phyloP scores from a whole-genome alignment of 2,329 filamentous ascomycete species.

The Fusarium ambrosium region DNA sequence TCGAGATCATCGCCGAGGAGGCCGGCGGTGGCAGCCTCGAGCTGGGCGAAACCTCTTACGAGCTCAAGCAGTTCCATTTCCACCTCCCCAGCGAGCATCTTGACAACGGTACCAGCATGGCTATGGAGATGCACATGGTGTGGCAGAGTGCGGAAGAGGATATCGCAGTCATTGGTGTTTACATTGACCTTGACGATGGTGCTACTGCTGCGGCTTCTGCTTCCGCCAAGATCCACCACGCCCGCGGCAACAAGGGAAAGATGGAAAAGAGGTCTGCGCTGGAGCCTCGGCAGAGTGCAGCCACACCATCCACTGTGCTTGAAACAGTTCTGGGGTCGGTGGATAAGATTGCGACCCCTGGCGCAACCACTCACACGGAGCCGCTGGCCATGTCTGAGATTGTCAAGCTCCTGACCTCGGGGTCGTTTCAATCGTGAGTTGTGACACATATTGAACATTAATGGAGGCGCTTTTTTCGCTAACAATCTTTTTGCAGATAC shows the following conservation, averaged over 20 bases:
- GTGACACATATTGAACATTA: background rate
- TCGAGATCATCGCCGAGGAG: constrained; percentile 61
- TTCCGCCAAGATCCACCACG: background rate
- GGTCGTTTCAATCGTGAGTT: constrained; percentile 50
- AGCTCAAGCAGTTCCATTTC: constrained; percentile 70
- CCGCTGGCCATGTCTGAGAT: constrained; percentile 60
- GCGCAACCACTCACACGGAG: constrained; percentile 54
- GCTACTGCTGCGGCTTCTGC: constrained; percentile 8
- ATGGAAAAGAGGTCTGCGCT: constrained; percentile 1
- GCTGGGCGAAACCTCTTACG: constrained; percentile 57
- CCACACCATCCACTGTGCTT: constrained; percentile 47
- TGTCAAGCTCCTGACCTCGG: constrained; percentile 45
- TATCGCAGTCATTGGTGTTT: constrained; percentile 50
- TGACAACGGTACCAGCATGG: constrained; percentile 54
- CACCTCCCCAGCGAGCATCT: constrained; percentile 72
- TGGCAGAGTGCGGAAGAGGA: constrained; percentile 41
- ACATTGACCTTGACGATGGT: constrained; percentile 43
- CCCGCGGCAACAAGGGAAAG: background rate
- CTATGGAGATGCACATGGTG: constrained; percentile 52
- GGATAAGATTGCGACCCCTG: constrained; percentile 54
- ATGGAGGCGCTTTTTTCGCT: constrained; percentile 7
- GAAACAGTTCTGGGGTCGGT: constrained; percentile 52
- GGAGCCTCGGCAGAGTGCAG: constrained; percentile 20
- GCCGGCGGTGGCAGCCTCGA: constrained; percentile 53
- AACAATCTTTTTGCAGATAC: constrained; percentile 54